Evolutionary conservation across 2,329 filamentous ascomycete species (phyloP).

Genomic region (Knufia petricola): DNA sequence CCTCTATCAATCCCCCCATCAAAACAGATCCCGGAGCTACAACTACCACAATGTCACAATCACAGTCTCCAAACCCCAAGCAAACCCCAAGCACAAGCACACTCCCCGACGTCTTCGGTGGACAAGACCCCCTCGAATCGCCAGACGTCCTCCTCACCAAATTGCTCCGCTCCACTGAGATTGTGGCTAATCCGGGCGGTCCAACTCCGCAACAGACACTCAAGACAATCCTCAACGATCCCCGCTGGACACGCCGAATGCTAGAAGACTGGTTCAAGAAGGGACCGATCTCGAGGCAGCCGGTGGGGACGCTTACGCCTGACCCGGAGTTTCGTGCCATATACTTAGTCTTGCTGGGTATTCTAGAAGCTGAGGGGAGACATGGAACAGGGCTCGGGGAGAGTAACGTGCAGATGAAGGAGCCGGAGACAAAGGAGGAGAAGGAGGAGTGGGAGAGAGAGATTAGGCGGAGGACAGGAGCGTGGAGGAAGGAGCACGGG

Average conservation of each 20-base stretch:
- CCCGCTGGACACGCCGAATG: background rate
- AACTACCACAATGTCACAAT: background rate
- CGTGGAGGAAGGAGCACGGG: background rate
- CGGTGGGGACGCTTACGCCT: background rate
- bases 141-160: background rate
- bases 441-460: background rate
- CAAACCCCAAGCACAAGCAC: background rate
- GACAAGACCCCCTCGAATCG: background rate
- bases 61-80: too few species aligned
- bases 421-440: background rate
- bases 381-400: constrained; percentile 2
- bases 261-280: constrained; percentile 6
- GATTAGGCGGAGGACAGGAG: background rate
- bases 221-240: background rate
- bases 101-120: background rate
- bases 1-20: too few species aligned
- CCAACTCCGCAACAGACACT: background rate
- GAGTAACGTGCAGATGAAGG: background rate
- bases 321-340: constrained; percentile 7
- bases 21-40: background rate
- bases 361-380: constrained; percentile 1
- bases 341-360: constrained; percentile 5
- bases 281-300: background rate
- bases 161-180: background rate
- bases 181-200: background rate